These are phyloP conservation scores for Bertia moriformis DNA, from an alignment of 2,329 filamentous ascomycete genomes.

Conservation along the genomic window DNA sequence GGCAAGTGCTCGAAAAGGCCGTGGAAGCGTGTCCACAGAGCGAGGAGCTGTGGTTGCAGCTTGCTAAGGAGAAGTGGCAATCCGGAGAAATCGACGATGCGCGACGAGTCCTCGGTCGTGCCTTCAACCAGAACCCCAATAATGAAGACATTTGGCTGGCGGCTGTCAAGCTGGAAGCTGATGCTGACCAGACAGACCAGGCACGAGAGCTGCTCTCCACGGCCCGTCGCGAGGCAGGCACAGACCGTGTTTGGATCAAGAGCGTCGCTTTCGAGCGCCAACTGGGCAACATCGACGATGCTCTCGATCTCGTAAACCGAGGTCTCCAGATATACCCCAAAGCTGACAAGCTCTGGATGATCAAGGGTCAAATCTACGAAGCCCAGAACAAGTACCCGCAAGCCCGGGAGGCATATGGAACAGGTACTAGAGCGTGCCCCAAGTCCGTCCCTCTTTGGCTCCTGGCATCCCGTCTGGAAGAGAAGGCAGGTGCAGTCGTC, in stretches of 20 bases:
- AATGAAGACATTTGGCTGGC: conserved; percentile 98
- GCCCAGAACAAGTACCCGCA: conserved; percentile 63
- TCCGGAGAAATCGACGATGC: conserved; percentile 77
- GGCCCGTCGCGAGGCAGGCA: conserved; percentile 77
- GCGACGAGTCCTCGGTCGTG: conserved; percentile 68
- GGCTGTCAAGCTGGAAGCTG: conserved; percentile 88
- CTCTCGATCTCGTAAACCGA: conserved; percentile 75
- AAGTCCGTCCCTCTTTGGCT: conserved; percentile 80
- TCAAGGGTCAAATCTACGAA: conserved; percentile 97
- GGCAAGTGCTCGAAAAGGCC: conserved; percentile 77
- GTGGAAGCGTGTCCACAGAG: conserved; percentile 85
- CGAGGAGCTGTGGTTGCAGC: conserved; percentile 87
- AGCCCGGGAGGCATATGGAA: conserved; percentile 77
- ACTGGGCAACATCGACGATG: conserved; percentile 62
- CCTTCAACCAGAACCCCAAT: conserved; percentile 88
- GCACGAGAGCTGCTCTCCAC: conserved; percentile 69
- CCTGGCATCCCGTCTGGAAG: conserved; percentile 75
- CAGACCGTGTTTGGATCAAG: conserved; percentile 95
- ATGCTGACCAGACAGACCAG: conserved; percentile 68
- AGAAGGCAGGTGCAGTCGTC: conserved; percentile 67
- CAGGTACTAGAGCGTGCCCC: conserved; percentile 75
- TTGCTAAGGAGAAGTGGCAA: conserved; percentile 89
- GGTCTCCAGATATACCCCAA: conserved; percentile 76
- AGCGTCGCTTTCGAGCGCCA: conserved; percentile 86
- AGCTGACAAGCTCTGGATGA: conserved; percentile 87